Base-by-base conservation (phyloP, 306 rosid genomes). In the Bauhinia variegata region DNA sequence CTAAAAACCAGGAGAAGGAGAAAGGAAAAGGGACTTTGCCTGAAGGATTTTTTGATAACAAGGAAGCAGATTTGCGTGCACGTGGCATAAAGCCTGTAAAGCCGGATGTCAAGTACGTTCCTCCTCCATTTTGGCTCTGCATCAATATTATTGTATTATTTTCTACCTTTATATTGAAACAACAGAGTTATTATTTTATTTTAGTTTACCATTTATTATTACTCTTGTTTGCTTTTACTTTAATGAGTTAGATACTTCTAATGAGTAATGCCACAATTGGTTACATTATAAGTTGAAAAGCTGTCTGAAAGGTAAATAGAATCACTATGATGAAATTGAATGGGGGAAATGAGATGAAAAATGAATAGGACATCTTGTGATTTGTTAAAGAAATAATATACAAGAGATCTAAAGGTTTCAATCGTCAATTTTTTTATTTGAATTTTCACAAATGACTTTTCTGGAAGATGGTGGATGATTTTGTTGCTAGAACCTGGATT, bases 1-100 rank as follows among this genome's bases (percentile, higher is more conserved):
- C 74, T 79, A 76, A 69, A 72, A 62, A 46, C 44, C 60, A 61
- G 57, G 77, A 37, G 71, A 75, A 30, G 30, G 76, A 65, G 34
- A 73, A 72, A 63, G 79, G 48, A 23, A 83, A 80, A 72, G 95
- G 91, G 44, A 84, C 81, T 83, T 83, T 93, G 61, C 99, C 99
- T 36, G 99, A 88, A 79, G 99, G 99, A 57, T 93, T 93, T 81
- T 93, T 90, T 82, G 99, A 93, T 71, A 87, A 86, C 72, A 93
- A 93, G 84, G 99, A 93, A 33, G 99, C 97, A 39, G 99, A 93
- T 72, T 68, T 90, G 75, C 87, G 79, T 48, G 99, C 97, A 39
- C 86, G 93, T 41, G 99, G 99, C 77, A 86, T 90, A 59, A 93
- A 88, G 80, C 89, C 34, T 44, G 89, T 86, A 47, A 93, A 93